These are phyloP conservation scores for Sphenostylis stenocarpa DNA, from an alignment of 306 rosid species.

Conservation along the genomic window DNA sequence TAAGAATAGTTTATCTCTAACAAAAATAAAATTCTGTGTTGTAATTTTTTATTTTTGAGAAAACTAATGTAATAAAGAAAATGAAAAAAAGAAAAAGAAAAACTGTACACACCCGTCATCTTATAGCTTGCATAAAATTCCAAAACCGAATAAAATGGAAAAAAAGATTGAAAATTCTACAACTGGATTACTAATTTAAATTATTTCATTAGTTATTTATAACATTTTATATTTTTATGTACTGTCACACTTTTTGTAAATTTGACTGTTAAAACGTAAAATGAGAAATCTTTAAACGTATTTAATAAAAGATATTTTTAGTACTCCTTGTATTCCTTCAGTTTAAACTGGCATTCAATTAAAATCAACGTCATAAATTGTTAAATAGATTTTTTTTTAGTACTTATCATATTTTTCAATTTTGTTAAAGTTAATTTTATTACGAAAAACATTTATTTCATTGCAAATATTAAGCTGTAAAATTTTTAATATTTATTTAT, in stretches of 20 bases:
- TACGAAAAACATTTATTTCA: neutral
- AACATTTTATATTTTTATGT: neutral
- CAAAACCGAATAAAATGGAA: neutral
- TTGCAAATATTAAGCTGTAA: neutral
- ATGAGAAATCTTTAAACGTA: neutral
- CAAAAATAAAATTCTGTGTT: too few species aligned
- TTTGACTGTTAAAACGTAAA: neutral
- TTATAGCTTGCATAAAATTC: neutral
- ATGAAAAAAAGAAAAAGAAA: neutral
- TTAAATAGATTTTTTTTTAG: neutral
- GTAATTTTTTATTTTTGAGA: neutral
- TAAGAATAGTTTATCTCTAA: too few species aligned
- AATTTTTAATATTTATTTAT: neutral
- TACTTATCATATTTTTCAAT: neutral
- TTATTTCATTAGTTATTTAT: neutral
- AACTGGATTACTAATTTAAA: neutral
- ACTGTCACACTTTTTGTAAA: neutral
- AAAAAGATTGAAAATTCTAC: neutral
- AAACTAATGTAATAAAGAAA: neutral
- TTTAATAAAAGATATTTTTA: neutral
- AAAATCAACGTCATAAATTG: neutral
- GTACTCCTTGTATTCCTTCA: neutral
- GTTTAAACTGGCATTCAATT: neutral
- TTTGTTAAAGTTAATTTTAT: neutral
- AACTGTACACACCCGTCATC: neutral